These are phyloP conservation scores for Leptomonas pyrrhocoris DNA, from an alignment of 208 protist genomes.

Conservation along the genomic window DNA sequence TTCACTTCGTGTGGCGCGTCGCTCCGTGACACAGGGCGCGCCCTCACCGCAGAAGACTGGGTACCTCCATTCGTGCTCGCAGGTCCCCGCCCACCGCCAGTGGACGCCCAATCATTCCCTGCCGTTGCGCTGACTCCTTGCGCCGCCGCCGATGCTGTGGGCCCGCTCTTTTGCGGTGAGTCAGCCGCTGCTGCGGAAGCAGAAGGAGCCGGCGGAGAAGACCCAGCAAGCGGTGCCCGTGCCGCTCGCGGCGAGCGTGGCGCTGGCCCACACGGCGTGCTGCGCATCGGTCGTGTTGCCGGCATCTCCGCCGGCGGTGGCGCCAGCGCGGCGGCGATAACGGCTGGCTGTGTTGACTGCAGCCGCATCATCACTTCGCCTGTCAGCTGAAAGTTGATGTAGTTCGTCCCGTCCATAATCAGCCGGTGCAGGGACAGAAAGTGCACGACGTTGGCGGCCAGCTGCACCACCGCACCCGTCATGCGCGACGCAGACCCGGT, in stretches of 20 bases:
- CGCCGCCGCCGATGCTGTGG: not conserved
- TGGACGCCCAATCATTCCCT: too few species aligned
- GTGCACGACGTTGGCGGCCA: slow-evolving; percentile 24
- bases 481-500: slow-evolving; percentile 8
- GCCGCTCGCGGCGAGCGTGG: not conserved
- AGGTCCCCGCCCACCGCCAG: not conserved
- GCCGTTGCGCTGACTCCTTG: not conserved
- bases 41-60: not conserved
- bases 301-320: slow-evolving; percentile 7
- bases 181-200: not conserved
- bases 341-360: slow-evolving; percentile 18
- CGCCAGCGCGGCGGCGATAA: slow-evolving; percentile 20
- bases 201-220: not conserved
- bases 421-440: slow-evolving; percentile 59
- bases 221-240: not conserved
- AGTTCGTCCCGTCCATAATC: slow-evolving; percentile 60
- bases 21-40: not conserved
- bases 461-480: slow-evolving; percentile 26
- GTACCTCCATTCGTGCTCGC: not conserved
- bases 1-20: not conserved
- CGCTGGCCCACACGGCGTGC: not conserved
- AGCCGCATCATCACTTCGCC: slow-evolving; percentile 40
- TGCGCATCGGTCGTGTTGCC: slow-evolving; percentile 4
- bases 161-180: not conserved
- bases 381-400: slow-evolving; percentile 58